phyloP scores from a whole-genome alignment of 495 filamentous ascomycete species.

The Hyaloscypha finlandica region DNA sequence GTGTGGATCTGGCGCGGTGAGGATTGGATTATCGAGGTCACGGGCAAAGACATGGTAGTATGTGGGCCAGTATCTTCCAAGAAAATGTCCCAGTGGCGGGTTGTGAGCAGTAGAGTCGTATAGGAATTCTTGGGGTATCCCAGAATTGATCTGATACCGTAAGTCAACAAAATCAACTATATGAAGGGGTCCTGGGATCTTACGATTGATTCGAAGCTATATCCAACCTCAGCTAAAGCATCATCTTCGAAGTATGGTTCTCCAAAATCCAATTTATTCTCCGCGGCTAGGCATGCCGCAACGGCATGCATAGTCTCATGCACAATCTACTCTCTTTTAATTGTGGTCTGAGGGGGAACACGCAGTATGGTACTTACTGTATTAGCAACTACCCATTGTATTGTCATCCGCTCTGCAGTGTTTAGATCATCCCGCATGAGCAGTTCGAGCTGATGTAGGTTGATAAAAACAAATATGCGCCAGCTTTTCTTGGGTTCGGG shows the following conservation, averaged over 20 bases:
- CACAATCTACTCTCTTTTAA: constrained; percentile 2
- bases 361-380: constrained; percentile 4
- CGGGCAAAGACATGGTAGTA: not conserved
- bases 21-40: not conserved
- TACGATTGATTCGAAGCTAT: constrained; percentile 12
- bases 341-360: not conserved
- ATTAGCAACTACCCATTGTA: constrained; percentile 17
- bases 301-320: constrained; percentile 24
- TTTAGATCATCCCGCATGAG: constrained; percentile 16
- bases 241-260: constrained; percentile 18
- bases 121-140: not conserved
- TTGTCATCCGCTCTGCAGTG: constrained; percentile 9
- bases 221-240: constrained; percentile 14
- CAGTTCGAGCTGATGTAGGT: not conserved
- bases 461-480: constrained; percentile 6
- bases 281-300: not conserved
- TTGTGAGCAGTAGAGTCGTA: not conserved
- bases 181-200: not conserved
- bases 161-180: not conserved
- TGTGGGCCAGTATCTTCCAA: constrained; percentile 3
- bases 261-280: not conserved
- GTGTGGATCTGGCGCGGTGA: constrained; percentile 2
- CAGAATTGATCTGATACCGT: constrained; percentile 8
- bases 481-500: not conserved
- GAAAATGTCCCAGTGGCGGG: constrained; percentile 11